A percentile compares a stretch with the other conserved stretches of the same genome.
phyloP scores from a whole-genome alignment of 331 rosid genomes.

The Quercus tomentella region DNA sequence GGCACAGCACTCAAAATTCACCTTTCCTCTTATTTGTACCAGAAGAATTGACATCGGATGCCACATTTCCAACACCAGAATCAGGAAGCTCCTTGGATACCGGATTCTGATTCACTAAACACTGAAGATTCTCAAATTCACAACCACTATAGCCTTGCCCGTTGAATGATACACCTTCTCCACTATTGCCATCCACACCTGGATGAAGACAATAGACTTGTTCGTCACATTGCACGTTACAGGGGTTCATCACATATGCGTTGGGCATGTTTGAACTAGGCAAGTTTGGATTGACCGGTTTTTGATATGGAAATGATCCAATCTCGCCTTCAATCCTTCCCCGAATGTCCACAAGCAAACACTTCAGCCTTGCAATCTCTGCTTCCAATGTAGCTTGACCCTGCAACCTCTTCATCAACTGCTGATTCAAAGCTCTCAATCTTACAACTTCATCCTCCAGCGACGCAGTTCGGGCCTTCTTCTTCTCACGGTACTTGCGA shows the following conservation, averaged over 20 bases:
- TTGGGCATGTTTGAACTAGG: constrained; percentile 22
- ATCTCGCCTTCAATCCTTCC: constrained; percentile 99
- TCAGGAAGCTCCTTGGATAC: constrained; percentile 53
- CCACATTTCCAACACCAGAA: constrained; percentile 44
- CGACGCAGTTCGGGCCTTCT: constrained; percentile 83
- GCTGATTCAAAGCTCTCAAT: constrained; percentile 77
- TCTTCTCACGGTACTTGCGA: constrained; percentile 94
- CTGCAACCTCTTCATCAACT: constrained; percentile 77
- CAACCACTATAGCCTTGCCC: constrained; percentile 62
- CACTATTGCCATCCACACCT: constrained; percentile 43
- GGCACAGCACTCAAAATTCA: constrained; percentile 4
- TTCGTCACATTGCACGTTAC: constrained; percentile 73
- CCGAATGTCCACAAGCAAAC: constrained; percentile 91
- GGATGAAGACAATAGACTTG: constrained; percentile 63
- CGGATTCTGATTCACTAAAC: constrained; percentile 55
- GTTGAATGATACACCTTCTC: constrained; percentile 34
- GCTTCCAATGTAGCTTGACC: constrained; percentile 88
- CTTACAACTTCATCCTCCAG: constrained; percentile 85
- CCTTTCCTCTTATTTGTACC: constrained; percentile 65
- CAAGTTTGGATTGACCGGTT: constrained; percentile 40
- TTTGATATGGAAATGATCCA: constrained; percentile 91
- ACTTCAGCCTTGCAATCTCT: constrained; percentile 84
- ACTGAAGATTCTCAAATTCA: constrained; percentile 83
- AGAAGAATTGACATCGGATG: constrained; percentile 37
- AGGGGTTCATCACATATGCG: constrained; percentile 70